These are phyloP conservation scores for Pseudozyma thailandica DNA, from an alignment of 1,284 basidiomycete species.

Conservation along the genomic window DNA sequence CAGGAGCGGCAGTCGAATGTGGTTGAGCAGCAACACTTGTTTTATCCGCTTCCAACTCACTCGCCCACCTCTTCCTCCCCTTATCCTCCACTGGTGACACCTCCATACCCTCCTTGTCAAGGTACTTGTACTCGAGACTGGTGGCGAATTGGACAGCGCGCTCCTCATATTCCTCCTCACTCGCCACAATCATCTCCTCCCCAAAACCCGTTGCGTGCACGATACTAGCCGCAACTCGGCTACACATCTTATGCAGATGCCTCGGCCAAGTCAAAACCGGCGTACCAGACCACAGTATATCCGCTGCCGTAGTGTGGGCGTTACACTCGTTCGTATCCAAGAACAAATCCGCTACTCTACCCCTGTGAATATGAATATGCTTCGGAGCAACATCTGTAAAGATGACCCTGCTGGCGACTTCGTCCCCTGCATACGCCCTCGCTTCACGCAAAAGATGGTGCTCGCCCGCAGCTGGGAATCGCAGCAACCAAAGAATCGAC, in stretches of 20 bases:
- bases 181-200: conserved; percentile 72
- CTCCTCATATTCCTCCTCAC: conserved; percentile 72
- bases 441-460: conserved; percentile 73
- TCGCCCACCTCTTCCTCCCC: conserved; percentile 22
- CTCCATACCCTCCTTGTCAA: conserved; percentile 26
- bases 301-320: conserved; percentile 75
- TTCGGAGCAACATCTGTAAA: conserved; percentile 75
- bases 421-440: conserved; percentile 72
- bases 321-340: conserved; percentile 77
- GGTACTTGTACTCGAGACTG: conserved; percentile 67
- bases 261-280: conserved; percentile 75
- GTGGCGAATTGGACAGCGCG: conserved; percentile 72
- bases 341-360: conserved; percentile 74
- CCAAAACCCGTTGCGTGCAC: conserved; percentile 74
- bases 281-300: conserved; percentile 75
- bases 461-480: conserved; percentile 74
- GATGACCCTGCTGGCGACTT: conserved; percentile 73
- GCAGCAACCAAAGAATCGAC: conserved; percentile 75
- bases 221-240: conserved; percentile 74
- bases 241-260: conserved; percentile 75
- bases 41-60: conserved; percentile 39
- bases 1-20: conserved; percentile 10
- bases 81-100: conserved; percentile 10
- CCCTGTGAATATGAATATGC: conserved; percentile 73
- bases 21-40: conserved; percentile 42